Base-by-base conservation (phyloP, 176 grass and related monocot genomes). In the Melocanna baccifera region DNA sequence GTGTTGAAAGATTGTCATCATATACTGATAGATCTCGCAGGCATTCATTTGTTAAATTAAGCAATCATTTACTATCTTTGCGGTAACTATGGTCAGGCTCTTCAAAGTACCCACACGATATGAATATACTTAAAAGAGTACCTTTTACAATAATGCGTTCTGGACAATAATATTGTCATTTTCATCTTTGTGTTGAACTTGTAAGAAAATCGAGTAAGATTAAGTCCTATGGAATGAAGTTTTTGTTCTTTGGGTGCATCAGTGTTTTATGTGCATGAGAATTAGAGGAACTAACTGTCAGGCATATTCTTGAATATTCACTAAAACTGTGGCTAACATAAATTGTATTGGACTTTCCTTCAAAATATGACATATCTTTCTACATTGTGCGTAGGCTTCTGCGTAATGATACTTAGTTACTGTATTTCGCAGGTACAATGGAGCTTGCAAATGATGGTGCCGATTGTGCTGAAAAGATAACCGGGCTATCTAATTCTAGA, bases 401-500 rank as follows among this genome's bases (percentile, higher is more conserved):
- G 50, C 62, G 28, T 85, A 62, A 51, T 41, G 15, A 25, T 69
- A 13, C 23, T 1, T 43, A 42, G 41, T 42, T 42, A 36, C 52
- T 86, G 20, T 88, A 73, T 80, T 89, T 62, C 32, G 36, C 63
- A 92, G 87, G 79, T 30, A 80, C 73, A 75, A 52, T 83, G 67
- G 76, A 81, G 25, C 72, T 76, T 66, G 73, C 57, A 74, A 86
- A 73, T 62, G 79, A 78, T 51, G 74, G 45, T 4, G 69, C 51
- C 71, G 42, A 81, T 78, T 78, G 71, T 48, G 57, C 36, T 84
- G 88, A 83, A 79, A 80, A 94, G 64, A 81, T 73, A 51, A 64
- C 28, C n/a, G 75, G 45, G 36, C 84, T 87, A 69, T 87, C 87
- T 88, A 79, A 84, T 70, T 87, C 71, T 73, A 85, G 71, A 62